Conservation (phyloP, 352 stramenopile genomes). For the Blastocystis sp. region DNA sequence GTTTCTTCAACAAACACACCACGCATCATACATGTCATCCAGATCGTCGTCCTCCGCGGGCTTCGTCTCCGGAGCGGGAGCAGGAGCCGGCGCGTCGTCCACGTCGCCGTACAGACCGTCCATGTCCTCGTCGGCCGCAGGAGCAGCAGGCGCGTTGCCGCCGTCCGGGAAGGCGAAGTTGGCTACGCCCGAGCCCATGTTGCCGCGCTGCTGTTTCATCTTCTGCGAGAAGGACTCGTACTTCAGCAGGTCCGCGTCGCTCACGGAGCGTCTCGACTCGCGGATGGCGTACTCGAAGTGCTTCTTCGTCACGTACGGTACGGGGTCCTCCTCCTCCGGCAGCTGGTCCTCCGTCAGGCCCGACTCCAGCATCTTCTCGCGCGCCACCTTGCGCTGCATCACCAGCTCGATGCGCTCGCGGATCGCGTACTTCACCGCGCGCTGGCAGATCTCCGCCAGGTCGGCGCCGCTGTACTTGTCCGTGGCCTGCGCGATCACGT, state of each 20-base stretch:
- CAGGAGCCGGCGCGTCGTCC: constrained; percentile 21
- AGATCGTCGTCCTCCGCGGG: constrained; percentile 39
- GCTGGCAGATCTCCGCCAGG: constrained; percentile 98
- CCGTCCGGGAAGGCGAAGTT: constrained; percentile 91
- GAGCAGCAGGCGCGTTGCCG: background rate
- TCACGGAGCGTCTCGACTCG: constrained; percentile 92
- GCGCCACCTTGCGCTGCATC: constrained; percentile 89
- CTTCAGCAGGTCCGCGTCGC: constrained; percentile 91
- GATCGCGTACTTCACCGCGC: constrained; percentile 96
- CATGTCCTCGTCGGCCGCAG: constrained; percentile 34
- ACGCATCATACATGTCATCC: constrained; percentile 60
- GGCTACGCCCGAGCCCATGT: constrained; percentile 88
- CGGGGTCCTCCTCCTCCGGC: constrained; percentile 87
- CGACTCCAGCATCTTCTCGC: constrained; percentile 73
- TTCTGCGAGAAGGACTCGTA: constrained; percentile 86
- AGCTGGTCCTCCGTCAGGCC: constrained; percentile 76
- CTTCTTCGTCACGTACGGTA: constrained; percentile 77
- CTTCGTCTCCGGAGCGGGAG: background rate
- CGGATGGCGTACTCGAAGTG: constrained; percentile 97
- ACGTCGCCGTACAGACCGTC: constrained; percentile 36
- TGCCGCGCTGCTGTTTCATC: constrained; percentile 90
- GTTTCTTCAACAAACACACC: constrained; percentile 52
- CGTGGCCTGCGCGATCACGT: constrained; percentile 89
- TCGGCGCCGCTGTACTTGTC: constrained; percentile 99
- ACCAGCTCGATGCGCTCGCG: constrained; percentile 96